Evolutionary conservation across 2,329 filamentous ascomycete genomes (phyloP).

Genomic region (Corniculantispora saksenae): DNA sequence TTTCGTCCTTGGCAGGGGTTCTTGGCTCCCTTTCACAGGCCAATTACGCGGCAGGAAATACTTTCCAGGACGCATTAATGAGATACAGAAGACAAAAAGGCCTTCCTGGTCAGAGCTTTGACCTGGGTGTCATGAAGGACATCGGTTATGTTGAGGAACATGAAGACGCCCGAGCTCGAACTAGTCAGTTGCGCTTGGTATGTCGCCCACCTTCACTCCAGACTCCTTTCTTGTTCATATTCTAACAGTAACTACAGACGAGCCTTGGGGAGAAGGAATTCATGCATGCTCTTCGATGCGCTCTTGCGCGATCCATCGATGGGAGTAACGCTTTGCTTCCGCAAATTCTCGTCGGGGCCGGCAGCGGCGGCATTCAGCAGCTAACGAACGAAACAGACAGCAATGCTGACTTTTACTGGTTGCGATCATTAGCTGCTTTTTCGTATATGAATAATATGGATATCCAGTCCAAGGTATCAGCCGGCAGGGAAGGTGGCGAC

Average conservation of each 20-base stretch:
- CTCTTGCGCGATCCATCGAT: background rate
- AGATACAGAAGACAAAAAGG: background rate
- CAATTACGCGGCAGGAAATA: constrained; percentile 41
- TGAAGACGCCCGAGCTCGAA: background rate
- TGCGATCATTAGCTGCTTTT: background rate
- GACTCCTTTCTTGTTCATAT: too few species aligned
- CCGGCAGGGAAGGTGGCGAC: too few species aligned
- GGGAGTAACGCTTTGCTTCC: background rate
- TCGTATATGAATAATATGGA: too few species aligned
- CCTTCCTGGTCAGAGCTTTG: background rate
- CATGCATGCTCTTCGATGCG: background rate
- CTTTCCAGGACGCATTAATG: constrained; percentile 31
- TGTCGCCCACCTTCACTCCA: too few species aligned
- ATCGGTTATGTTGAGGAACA: background rate
- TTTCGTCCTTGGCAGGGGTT: constrained; percentile 38
- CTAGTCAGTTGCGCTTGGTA: background rate
- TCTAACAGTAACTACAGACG: background rate
- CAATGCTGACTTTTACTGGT: background rate
- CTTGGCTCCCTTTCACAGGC: constrained; percentile 38
- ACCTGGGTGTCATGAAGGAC: background rate
- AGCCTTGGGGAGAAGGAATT: background rate
- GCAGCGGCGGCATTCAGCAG: background rate
- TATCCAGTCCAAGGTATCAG: too few species aligned
- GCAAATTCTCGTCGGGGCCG: background rate
- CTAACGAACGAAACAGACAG: background rate